Evolutionary conservation across 2,329 filamentous ascomycete species (phyloP), one percentile per base, ranked within the genome.

Genomic region (Herpotrichia juniperi): DNA sequence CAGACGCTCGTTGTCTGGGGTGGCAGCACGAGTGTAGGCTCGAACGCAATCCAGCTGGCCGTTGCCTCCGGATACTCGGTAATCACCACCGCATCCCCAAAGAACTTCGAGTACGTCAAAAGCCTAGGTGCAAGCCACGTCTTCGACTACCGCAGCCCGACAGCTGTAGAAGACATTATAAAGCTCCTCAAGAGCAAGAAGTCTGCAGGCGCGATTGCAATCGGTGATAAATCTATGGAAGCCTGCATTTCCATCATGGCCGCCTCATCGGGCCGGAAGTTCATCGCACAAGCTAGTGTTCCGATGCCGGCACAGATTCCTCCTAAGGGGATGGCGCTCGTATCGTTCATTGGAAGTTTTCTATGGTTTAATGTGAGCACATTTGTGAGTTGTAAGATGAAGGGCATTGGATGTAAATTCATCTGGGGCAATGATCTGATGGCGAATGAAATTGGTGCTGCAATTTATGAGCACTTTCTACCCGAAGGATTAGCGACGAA

Each of bases 81-180:
- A 30, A 65, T 80, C 43, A 69, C 76, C 2, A 80, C 77, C 6
- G 74, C 74, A 48, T 80, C 78, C 0, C 72, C 76, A 1, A 71
- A 68, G 32, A 81, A 81, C 61, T 79, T 78, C 58, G 69, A 75
- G 3, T 74, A 79, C 19, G 70, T 79, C 4, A 76, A 74, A 48
- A 60, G 56, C 1, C 67, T 80, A 10, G 81, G 82, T 11, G 80
- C 80, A 1, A 70, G 68, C 43, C 64, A 69, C 44, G 74, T 71
- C 2, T 81, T 82, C 59, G 79, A 83, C 63, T 83, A 84, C 69
- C 70, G 70, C 26, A 71, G 72, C 24, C 66, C 75, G 1, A 72
- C 71, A 8, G 37, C 48, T 3, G 63, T 71, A 21, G 56, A 66
- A 5, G 66, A 76, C 14, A 66, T 76, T n/a, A 66, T 74, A 16